These are phyloP conservation scores for Ogataea hybrid DNA, from an alignment of 1,139 yeast genomes.

Conservation along the genomic window DNA sequence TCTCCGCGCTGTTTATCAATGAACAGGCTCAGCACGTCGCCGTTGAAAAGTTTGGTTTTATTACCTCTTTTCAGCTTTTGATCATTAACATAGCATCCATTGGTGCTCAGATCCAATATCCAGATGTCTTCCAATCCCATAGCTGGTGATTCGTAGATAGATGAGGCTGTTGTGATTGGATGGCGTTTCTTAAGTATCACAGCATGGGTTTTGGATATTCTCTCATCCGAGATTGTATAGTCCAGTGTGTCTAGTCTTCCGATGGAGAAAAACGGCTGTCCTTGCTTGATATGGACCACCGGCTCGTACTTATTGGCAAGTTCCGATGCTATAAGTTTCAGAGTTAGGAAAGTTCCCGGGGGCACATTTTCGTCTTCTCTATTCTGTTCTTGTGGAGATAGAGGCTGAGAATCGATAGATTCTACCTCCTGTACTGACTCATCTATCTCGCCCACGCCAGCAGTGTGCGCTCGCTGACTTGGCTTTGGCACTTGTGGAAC, in stretches of 20 bases:
- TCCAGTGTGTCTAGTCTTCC: conserved; percentile 61
- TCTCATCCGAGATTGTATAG: conserved; percentile 59
- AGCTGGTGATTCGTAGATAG: conserved; percentile 65
- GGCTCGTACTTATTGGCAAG: conserved; percentile 32
- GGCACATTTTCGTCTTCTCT: conserved; percentile 30
- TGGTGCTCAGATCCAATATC: conserved; percentile 78
- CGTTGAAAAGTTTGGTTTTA: conserved; percentile 58
- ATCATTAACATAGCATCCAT: conserved; percentile 72
- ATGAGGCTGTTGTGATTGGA: conserved; percentile 39
- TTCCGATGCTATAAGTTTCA: conserved; percentile 36
- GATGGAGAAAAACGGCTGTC: conserved; percentile 58
- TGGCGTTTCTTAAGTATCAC: conserved; percentile 59
- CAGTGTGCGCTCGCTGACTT: conserved; percentile 13
- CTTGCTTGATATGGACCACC: conserved; percentile 55
- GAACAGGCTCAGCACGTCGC: conserved; percentile 65
- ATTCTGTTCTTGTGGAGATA: not conserved
- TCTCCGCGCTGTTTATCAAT: conserved; percentile 53
- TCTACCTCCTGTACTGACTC: conserved; percentile 7
- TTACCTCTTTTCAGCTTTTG: conserved; percentile 57
- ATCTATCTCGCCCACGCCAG: conserved; percentile 7
- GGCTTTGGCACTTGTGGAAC: conserved; percentile 25
- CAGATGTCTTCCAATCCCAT: conserved; percentile 67
- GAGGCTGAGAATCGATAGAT: not conserved
- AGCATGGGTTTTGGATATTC: conserved; percentile 86
- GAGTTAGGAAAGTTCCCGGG: conserved; percentile 48